phyloP scores from a whole-genome alignment of 768 basidiomycete genomes.

The Lactarius pseudohatsudake region DNA sequence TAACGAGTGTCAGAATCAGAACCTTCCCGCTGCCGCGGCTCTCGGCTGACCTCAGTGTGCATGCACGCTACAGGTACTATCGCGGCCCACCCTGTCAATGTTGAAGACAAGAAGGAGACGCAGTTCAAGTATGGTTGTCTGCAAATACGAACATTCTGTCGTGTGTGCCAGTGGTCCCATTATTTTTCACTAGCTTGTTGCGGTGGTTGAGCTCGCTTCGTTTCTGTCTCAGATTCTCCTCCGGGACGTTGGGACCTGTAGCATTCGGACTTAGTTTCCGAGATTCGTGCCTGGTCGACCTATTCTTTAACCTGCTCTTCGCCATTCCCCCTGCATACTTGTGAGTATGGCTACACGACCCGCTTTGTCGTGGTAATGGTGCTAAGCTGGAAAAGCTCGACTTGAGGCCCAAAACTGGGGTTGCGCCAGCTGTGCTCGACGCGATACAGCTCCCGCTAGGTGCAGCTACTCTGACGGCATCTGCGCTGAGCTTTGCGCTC shows the following conservation, averaged over 20 bases:
- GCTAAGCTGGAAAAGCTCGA: constrained; percentile 42
- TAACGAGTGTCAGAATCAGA: neutral
- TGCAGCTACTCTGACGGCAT: constrained; percentile 55
- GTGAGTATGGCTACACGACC: constrained; percentile 31
- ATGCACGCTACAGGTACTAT: constrained; percentile 31
- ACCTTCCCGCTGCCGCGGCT: too few relatives aligned
- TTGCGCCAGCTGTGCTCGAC: constrained; percentile 81
- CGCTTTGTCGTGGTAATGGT: neutral
- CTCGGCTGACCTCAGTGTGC: neutral
- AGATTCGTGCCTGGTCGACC: constrained; percentile 47
- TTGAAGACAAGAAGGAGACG: constrained; percentile 38
- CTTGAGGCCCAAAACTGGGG: constrained; percentile 78
- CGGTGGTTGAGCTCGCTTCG: neutral
- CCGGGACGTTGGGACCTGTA: constrained; percentile 48
- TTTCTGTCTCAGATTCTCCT: constrained; percentile 41
- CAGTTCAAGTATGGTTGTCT: constrained; percentile 43
- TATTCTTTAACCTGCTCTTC: constrained; percentile 47
- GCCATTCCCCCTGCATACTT: constrained; percentile 46
- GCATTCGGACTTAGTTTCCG: constrained; percentile 45
- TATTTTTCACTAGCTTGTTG: neutral
- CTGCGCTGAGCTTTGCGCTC: constrained; percentile 51
- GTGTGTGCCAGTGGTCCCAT: constrained; percentile 32
- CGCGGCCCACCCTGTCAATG: constrained; percentile 39
- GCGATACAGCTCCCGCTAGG: constrained; percentile 64
- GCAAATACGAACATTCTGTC: constrained; percentile 44